Base-by-base conservation (phyloP, 331 rosid species). In the Quercus phellos region DNA sequence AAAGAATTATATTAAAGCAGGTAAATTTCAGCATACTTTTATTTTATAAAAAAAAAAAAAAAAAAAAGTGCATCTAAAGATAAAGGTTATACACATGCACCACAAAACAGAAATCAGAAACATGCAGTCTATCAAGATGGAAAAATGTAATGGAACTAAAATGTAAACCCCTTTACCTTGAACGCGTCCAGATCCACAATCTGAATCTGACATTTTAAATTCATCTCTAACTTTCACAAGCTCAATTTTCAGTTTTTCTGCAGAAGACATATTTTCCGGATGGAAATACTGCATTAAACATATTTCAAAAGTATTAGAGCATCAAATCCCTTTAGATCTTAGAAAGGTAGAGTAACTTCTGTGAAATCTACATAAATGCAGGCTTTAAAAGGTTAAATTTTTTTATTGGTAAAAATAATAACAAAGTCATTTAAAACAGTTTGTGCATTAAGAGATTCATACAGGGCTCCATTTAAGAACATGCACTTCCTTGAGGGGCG, bases 141-240 rank as follows among this genome's bases (percentile, higher is more conserved):
- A 24, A 11, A 55, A 51, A 12, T 26, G 16, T 4, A 56, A 26
- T 7, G 29, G 51, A 69, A 46, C 51, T 46, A 46, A 29, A 29
- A 26, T 50, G 21, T 67, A 42, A 74, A 74, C 61, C 50, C 61
- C 61, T 72, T 80, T 90, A 94, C 98, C 96, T 89, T 94, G 98
- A 80, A 92, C 95, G 32, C 91, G 89, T 56, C 92, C 83, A 78
- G 98, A 94, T 75, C 97, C 98, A 72, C 97, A 94, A 74, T 94
- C 97, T 24, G 93, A 90, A 79, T 90, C 98, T 1, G 98, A 92
- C 93, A 92, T 87, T 80, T 90, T 94, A 82, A 94, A 94, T 61
- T 90, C 95, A 17, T 89, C 95, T 78, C 98, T 89, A 16, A 92
- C 91, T 88, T 87, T 89, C 29, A 89, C 75, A 17, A 94, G 94